Base-by-base conservation (phyloP, 1,139 yeast genomes). In the Saccharomyces hybrid region DNA sequence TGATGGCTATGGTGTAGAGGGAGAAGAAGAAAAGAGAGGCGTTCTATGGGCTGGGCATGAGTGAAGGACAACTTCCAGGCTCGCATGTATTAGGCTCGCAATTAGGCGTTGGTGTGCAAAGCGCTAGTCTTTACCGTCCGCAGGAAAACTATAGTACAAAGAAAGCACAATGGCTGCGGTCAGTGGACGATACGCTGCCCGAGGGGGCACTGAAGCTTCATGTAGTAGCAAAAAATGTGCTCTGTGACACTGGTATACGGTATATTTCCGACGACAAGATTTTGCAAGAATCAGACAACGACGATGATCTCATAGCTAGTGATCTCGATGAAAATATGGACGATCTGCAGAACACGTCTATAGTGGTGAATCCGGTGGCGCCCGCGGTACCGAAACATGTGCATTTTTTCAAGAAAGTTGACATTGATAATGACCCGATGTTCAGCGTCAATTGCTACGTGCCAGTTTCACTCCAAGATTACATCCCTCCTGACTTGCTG, bases 81-180 rank as follows among this genome's bases (percentile, higher is more conserved):
- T 54, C 54, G 29, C 57, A 60, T 44, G 60, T 61, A 50, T 54
- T 58, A n/a, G 71, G 71, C 25, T 57, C 61, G 28, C 71, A 67
- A 52, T 55, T 67, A 48, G 70, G 65, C 4, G 51, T 62, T 16
- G 71, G 71, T 28, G 56, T 65, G 16, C 52, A 56, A 52, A 55
- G 63, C 46, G 54, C 66, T 13, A 58, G 59, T 23, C 47, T 65
- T 9, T 65, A 62, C 52, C 32, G 55, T 27, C 55, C 63, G 44
- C 44, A 19, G 23, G 44, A 38, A 38, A 16, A 19, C 4, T 27
- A 50, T 13, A 34, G 11, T 11, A 11, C 26, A 4, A 41, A 78
- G 58, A 79, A 79, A 16, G 76, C 78, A 29, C 73, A 77, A 29
- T 75, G 85, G 38, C 71, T 70, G 38, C 64, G 52, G 16, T 14